Conservation (phyloP, 192 early-diverging fungal genomes). For the Mortierella claussenii region DNA sequence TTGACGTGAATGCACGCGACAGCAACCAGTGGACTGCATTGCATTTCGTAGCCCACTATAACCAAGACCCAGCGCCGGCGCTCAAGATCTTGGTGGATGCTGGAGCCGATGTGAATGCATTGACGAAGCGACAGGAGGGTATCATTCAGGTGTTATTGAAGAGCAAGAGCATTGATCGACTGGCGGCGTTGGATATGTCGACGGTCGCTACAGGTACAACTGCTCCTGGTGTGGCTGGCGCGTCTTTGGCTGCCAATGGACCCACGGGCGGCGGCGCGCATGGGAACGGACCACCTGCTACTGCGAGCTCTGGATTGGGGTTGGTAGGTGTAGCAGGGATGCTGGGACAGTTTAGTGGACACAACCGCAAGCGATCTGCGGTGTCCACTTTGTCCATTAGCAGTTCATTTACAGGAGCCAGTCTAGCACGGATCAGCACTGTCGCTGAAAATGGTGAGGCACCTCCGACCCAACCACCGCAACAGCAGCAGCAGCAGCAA, state of each 20-base stretch:
- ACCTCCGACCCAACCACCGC: not conserved
- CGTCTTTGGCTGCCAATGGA: too few relatives aligned
- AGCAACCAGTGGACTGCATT: conserved; percentile 49
- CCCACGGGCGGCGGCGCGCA: not conserved
- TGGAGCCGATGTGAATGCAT: conserved; percentile 46
- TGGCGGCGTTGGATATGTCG: conserved; percentile 28
- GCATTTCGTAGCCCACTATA: conserved; percentile 52
- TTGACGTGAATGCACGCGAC: conserved; percentile 45
- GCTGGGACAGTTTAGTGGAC: conserved; percentile 25
- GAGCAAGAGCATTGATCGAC: conserved; percentile 51
- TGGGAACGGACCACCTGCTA: conserved; percentile 8
- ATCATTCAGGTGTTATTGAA: conserved; percentile 44
- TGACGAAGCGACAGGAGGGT: conserved; percentile 42
- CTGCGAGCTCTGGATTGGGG: conserved; percentile 18
- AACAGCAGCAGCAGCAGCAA: too few relatives aligned
- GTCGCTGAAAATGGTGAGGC: conserved; percentile 18
- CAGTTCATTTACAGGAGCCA: conserved; percentile 17
- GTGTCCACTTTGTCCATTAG: conserved; percentile 19
- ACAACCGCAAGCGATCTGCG: conserved; percentile 26
- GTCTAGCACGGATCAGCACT: conserved; percentile 17
- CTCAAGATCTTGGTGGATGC: conserved; percentile 54
- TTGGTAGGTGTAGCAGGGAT: too few relatives aligned
- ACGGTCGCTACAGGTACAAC: not conserved
- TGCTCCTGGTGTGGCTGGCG: not conserved
- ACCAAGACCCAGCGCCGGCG: conserved; percentile 48